A percentile compares a stretch with the other conserved stretches of the same genome.
Conservation (phyloP, 345 rosid species). For the Brassica cretica region DNA sequence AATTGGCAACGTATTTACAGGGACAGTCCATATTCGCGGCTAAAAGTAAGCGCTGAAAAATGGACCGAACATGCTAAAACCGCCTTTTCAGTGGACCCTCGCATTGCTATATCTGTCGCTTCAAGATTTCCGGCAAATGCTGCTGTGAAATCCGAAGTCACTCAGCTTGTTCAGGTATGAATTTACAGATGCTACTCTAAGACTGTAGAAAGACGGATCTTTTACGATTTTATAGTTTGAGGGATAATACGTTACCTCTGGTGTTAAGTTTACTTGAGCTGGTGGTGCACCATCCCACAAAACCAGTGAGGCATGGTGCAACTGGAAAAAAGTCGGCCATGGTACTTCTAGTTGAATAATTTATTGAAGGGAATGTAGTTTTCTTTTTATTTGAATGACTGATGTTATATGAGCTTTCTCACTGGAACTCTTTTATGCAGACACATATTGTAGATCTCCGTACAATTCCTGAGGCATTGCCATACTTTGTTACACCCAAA, state of each 20-base stretch:
- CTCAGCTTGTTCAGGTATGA: slow-evolving; percentile 77
- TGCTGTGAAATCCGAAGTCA: slow-evolving; percentile 65
- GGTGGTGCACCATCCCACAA: not conserved
- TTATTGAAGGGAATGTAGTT: not conserved
- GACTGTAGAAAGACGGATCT: not conserved
- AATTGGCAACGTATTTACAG: slow-evolving; percentile 43
- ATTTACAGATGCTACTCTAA: not conserved
- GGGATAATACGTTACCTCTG: not conserved
- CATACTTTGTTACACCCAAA: slow-evolving; percentile 91
- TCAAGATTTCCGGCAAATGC: slow-evolving; percentile 73
- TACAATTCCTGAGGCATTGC: slow-evolving; percentile 92
- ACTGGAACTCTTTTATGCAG: slow-evolving; percentile 49
- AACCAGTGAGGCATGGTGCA: slow-evolving; percentile 10
- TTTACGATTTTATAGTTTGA: not conserved
- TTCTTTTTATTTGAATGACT: not conserved
- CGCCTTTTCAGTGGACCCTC: slow-evolving; percentile 86
- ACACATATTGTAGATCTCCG: slow-evolving; percentile 72
- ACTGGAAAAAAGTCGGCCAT: not conserved
- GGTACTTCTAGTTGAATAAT: not conserved
- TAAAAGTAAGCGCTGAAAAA: slow-evolving; percentile 62
- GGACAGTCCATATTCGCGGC: slow-evolving; percentile 52
- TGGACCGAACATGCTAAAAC: slow-evolving; percentile 76
- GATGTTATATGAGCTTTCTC: not conserved
- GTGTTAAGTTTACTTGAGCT: not conserved
- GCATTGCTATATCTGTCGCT: slow-evolving; percentile 70